Evolutionary conservation across 805 yeast genomes (phyloP).

Genomic region (Schwanniomyces pseudopolymorphus): DNA sequence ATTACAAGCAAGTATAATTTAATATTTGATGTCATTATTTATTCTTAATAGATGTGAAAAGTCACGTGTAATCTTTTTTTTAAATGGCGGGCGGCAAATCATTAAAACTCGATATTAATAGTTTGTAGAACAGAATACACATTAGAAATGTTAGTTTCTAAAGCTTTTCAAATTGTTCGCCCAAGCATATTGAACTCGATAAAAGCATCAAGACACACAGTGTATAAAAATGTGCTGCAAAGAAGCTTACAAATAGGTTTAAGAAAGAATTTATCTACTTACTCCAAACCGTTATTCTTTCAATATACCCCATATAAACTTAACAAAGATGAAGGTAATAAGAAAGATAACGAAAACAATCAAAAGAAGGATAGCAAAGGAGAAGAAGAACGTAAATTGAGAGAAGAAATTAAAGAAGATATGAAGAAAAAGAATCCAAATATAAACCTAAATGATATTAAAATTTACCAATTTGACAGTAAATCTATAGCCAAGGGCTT

Average conservation of each 20-base stretch:
- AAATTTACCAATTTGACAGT: conserved; percentile 24
- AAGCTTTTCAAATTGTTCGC: background rate
- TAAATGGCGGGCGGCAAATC: background rate
- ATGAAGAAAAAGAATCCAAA: conserved; percentile 29
- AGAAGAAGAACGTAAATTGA: conserved; percentile 30
- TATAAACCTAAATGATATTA: conserved; percentile 27
- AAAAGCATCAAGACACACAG: background rate
- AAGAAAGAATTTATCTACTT: background rate
- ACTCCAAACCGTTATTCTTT: conserved; percentile 3
- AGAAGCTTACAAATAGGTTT: background rate
- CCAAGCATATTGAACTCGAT: background rate
- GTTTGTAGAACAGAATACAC: background rate
- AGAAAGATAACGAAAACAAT: conserved; percentile 10
- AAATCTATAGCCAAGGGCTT: conserved; percentile 14
- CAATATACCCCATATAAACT: background rate
- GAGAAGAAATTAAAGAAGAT: conserved; percentile 33
- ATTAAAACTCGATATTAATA: background rate
- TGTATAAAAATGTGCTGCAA: background rate
- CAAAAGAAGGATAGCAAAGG: conserved; percentile 11
- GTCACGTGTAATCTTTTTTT: background rate
- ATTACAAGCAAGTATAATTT: too few relatives aligned
- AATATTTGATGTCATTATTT: too few relatives aligned
- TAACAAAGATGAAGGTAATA: background rate
- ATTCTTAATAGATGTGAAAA: too few relatives aligned
- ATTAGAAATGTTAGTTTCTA: conserved; percentile 1